These are phyloP conservation scores for Saturnispora kantuleensis DNA, from an alignment of 805 yeast species.

Conservation along the genomic window DNA sequence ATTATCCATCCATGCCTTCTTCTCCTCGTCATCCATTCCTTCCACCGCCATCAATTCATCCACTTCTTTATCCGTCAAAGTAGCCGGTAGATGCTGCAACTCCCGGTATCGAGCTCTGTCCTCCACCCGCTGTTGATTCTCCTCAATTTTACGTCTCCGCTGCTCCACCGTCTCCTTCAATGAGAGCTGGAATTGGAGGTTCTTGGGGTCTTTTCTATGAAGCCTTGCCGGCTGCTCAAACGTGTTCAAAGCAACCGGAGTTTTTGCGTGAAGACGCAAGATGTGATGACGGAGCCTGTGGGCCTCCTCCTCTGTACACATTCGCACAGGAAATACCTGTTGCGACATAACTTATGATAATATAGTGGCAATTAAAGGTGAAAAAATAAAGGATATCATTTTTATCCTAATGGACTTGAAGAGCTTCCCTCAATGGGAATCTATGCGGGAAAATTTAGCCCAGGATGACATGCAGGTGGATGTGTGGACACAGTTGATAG, in stretches of 20 bases:
- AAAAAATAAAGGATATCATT: neutral
- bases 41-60: conserved; percentile 25
- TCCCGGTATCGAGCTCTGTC: conserved; percentile 28
- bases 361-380: too few species aligned
- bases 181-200: conserved; percentile 77
- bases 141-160: conserved; percentile 38
- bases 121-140: conserved; percentile 28
- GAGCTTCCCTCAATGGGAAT: conserved; percentile 24
- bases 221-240: conserved; percentile 78
- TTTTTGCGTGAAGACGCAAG: conserved; percentile 2
- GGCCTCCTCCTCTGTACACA: conserved; percentile 8
- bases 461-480: conserved; percentile 18
- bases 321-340: conserved; percentile 6
- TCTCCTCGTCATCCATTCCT: conserved; percentile 31
- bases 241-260: conserved; percentile 50
- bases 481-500: conserved; percentile 21
- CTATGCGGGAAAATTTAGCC: conserved; percentile 12
- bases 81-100: conserved; percentile 3
- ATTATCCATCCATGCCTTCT: conserved; percentile 25
- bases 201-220: conserved; percentile 90
- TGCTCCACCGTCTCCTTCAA: conserved; percentile 65
- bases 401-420: neutral
- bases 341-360: neutral
- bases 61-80: conserved; percentile 17
- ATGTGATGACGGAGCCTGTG: conserved; percentile 3